Conservation (phyloP, 768 basidiomycete genomes). For the Holtermanniella nyarrowii region DNA sequence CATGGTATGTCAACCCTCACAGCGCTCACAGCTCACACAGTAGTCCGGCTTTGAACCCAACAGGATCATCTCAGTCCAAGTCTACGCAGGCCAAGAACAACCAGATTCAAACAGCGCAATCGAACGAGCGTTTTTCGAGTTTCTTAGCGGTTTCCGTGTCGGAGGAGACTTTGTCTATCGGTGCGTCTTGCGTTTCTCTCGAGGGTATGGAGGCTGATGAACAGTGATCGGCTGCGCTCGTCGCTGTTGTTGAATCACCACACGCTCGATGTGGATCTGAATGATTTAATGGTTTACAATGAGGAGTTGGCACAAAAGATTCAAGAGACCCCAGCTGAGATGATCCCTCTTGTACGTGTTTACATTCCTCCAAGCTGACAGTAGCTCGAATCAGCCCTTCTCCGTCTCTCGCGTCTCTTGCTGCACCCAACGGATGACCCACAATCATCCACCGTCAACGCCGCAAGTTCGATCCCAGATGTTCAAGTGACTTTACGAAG, state of each 20-base stretch:
- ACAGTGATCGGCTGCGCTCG: slow-evolving; percentile 72
- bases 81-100: slow-evolving; percentile 55
- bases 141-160: slow-evolving; percentile 76
- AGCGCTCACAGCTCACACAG: neutral
- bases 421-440: slow-evolving; percentile 60
- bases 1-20: neutral
- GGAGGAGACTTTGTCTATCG: slow-evolving; percentile 88
- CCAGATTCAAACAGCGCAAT: slow-evolving; percentile 67
- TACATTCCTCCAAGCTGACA: neutral
- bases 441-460: slow-evolving; percentile 39
- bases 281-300: slow-evolving; percentile 60
- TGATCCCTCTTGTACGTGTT: slow-evolving; percentile 73
- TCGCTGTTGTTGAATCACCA: slow-evolving; percentile 82
- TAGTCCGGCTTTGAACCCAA: slow-evolving; percentile 83
- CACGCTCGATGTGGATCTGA: slow-evolving; percentile 73
- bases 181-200: slow-evolving; percentile 45
- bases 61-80: slow-evolving; percentile 67
- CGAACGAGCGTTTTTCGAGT: slow-evolving; percentile 70
- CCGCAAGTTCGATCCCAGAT: slow-evolving; percentile 49
- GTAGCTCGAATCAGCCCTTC: slow-evolving; percentile 85
- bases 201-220: neutral
- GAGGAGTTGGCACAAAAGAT: slow-evolving; percentile 87
- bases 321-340: slow-evolving; percentile 78
- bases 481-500: slow-evolving; percentile 81
- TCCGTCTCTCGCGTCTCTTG: slow-evolving; percentile 70